These are phyloP conservation scores for Cryptococcus sp. DNA, from an alignment of 1,284 basidiomycete species.

Conservation along the genomic window DNA sequence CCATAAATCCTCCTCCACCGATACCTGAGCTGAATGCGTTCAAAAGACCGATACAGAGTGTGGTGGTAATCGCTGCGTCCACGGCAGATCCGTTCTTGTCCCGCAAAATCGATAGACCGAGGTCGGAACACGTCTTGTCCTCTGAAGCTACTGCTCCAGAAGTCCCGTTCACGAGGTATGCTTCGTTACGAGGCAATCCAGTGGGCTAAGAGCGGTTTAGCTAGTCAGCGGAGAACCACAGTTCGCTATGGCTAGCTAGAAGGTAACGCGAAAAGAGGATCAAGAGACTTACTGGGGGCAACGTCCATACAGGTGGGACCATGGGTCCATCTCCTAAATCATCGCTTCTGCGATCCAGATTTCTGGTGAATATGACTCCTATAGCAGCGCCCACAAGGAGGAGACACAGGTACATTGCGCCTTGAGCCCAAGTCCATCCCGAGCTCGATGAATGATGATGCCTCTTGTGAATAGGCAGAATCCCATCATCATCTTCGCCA, in stretches of 20 bases:
- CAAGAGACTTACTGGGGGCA: conserved; percentile 33
- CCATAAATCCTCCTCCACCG: conserved; percentile 91
- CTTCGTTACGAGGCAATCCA: conserved; percentile 62
- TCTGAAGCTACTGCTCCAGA: conserved; percentile 85
- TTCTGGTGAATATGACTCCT: conserved; percentile 12
- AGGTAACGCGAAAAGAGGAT: background rate
- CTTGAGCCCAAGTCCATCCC: conserved; percentile 4
- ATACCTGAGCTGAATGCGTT: conserved; percentile 86
- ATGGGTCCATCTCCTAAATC: conserved; percentile 29
- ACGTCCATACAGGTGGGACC: conserved; percentile 39
- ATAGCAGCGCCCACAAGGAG: conserved; percentile 15
- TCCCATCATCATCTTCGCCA: background rate
- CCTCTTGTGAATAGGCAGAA: background rate
- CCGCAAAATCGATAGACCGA: conserved; percentile 69
- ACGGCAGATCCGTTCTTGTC: conserved; percentile 86
- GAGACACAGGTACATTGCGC: conserved; percentile 13
- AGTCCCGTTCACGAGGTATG: conserved; percentile 69
- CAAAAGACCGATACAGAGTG: conserved; percentile 80
- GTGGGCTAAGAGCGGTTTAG: conserved; percentile 36
- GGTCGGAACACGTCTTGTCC: conserved; percentile 76
- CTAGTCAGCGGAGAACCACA: background rate
- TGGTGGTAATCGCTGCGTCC: conserved; percentile 78
- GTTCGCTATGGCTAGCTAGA: background rate
- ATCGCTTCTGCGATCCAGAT: conserved; percentile 7
- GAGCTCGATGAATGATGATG: conserved; percentile 6